Evolutionary conservation across 2,329 filamentous ascomycete species (phyloP), one percentile per base, ranked within the genome.

Genomic region (Xylaria sp.): DNA sequence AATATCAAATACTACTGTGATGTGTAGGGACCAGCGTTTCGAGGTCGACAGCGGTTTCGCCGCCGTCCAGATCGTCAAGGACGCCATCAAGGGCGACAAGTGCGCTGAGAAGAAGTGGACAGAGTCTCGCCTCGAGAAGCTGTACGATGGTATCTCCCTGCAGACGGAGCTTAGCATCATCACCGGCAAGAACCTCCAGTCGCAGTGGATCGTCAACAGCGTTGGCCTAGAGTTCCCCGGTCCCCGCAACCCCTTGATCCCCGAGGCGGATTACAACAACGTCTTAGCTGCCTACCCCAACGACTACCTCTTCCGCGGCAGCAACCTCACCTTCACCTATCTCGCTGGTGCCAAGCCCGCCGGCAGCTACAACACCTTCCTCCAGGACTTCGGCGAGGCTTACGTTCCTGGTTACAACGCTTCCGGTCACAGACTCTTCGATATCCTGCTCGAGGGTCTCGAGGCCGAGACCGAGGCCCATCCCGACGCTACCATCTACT

Each of bases 291-390:
- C 35, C 4, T 64, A 46, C 53, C 51, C 57, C n/a, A 52, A 57
- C 57, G 47, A 57, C 25, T 45, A 56, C 19, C 42, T 64, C 14
- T 43, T 54, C 52, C 28, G 45, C 3, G 61, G 57, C 23, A 61
- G 45, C 57, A 64, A 64, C 53, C n/a, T 46, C 15, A 64, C 61
- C 15, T 64, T 61, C 40, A 61, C 55, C 7, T 57, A 38, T 17
- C n/a, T 64, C 17, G 56, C 54, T 12, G 33, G 14, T 9, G 15
- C 14, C 37, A 64, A 64, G 53, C 61, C 61, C 28, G 42, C 4
- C 3, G 61, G 43, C 3, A 61, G 57, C 46, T 55, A 61, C 38
- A 55, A 55, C 51, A 60, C 42, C 31, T 55, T 60, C 57, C 46
- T 60, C 35, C 37, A 61, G 50, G 23, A 33, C 17, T 61, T 61